phyloP scores from a whole-genome alignment of 1,284 basidiomycete species.

The Cutaneotrichosporon cavernicola region DNA sequence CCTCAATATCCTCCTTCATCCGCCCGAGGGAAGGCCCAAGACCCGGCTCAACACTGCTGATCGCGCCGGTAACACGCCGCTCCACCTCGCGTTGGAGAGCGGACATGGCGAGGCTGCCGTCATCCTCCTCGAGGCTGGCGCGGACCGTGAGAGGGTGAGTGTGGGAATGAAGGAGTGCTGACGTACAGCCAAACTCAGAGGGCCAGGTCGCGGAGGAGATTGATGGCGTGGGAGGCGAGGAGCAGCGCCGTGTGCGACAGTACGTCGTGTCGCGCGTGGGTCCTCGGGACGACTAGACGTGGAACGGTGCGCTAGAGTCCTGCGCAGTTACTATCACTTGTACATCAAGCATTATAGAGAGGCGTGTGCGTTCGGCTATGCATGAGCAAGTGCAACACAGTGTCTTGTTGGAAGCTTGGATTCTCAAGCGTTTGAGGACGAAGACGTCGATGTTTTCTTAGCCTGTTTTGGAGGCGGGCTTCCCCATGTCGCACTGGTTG shows the following conservation, averaged over 20 bases:
- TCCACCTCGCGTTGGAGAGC: slow-evolving; percentile 95
- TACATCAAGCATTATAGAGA: neutral
- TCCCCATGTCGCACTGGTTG: no score
- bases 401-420: neutral
- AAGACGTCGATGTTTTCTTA: no score
- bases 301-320: neutral
- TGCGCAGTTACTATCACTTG: neutral
- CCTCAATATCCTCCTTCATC: slow-evolving; percentile 72
- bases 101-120: slow-evolving; percentile 87
- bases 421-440: neutral
- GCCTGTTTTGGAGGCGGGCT: no score
- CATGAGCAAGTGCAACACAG: neutral
- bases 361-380: neutral
- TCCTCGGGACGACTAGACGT: slow-evolving; percentile 36
- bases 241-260: slow-evolving; percentile 71
- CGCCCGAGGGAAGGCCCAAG: slow-evolving; percentile 70
- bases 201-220: slow-evolving; percentile 79
- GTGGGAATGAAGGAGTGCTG: slow-evolving; percentile 20
- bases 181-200: slow-evolving; percentile 69
- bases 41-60: slow-evolving; percentile 81
- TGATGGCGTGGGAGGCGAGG: slow-evolving; percentile 79
- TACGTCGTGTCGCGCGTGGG: slow-evolving; percentile 61
- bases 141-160: slow-evolving; percentile 79
- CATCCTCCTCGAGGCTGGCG: slow-evolving; percentile 84
- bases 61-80: slow-evolving; percentile 82